Conservation (phyloP, 2,329 filamentous ascomycete species). For the Neofusicoccum sp. region DNA sequence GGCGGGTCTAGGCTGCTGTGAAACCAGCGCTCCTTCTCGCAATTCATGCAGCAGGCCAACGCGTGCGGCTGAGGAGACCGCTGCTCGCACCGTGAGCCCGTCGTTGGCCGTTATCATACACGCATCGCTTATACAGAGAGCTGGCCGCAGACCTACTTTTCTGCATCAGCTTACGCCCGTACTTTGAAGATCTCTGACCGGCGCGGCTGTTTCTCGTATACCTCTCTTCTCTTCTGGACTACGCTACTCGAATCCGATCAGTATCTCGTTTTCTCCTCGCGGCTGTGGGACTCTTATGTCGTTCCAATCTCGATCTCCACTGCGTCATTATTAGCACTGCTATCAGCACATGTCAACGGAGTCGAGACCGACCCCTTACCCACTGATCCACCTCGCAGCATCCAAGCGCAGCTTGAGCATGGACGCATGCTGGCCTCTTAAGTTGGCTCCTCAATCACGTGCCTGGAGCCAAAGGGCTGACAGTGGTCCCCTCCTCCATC, state of each 20-base stretch:
- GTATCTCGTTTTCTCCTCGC: neutral
- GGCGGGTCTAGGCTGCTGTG: neutral
- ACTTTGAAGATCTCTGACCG: neutral
- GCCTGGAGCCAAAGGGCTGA: neutral
- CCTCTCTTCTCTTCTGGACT: neutral
- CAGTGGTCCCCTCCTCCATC: neutral
- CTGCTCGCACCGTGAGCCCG: neutral
- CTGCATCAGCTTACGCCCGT: neutral
- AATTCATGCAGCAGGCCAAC: slow-evolving; percentile 8
- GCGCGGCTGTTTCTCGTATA: slow-evolving; percentile 1
- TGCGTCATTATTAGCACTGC: slow-evolving; percentile 9
- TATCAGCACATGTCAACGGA: neutral
- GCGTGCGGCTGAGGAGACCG: neutral
- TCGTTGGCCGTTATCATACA: neutral
- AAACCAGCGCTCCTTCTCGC: neutral
- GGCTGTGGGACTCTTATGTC: neutral
- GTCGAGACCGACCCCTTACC: slow-evolving; percentile 12
- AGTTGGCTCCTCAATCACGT: neutral
- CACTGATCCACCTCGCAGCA: slow-evolving; percentile 11
- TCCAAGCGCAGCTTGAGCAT: neutral
- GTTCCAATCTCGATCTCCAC: neutral
- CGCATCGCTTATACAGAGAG: neutral
- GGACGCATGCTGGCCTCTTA: neutral
- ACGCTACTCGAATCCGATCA: neutral
- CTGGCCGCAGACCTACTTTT: neutral